Evolutionary conservation across 345 rosid species (phyloP).

Genomic region (Gossypium anomalum): DNA sequence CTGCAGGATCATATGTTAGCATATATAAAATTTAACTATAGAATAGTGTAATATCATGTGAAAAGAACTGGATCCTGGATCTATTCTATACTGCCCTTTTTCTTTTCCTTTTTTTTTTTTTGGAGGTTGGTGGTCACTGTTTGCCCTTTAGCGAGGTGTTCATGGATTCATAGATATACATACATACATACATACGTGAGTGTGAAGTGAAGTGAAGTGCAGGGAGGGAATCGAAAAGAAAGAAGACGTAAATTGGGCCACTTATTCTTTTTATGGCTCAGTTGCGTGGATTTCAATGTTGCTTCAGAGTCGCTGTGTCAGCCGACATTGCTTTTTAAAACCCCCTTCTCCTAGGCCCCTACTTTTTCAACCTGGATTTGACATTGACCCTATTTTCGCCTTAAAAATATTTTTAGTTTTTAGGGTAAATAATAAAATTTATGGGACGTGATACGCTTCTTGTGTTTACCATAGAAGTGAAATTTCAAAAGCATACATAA

Average conservation of each 20-base stretch:
- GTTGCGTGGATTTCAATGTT: constrained; percentile 45
- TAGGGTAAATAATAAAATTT: too few relatives aligned
- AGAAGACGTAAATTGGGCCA: constrained; percentile 9
- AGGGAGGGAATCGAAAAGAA: not conserved
- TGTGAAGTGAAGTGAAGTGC: constrained; percentile 11
- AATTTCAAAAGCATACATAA: too few relatives aligned
- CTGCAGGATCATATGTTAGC: not conserved
- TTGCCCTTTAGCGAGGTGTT: not conserved
- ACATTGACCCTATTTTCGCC: too few relatives aligned
- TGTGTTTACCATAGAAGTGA: too few relatives aligned
- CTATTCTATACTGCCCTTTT: not conserved
- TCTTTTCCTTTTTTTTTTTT: too few relatives aligned
- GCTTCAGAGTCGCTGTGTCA: constrained; percentile 33
- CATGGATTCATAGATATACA: constrained; percentile 11
- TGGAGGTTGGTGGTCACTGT: not conserved
- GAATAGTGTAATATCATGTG: not conserved
- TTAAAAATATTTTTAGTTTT: too few relatives aligned
- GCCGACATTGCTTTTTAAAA: constrained; percentile 31
- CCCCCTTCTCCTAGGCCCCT: not conserved
- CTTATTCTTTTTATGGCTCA: not conserved
- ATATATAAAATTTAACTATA: too few relatives aligned
- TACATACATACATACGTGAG: constrained; percentile 10
- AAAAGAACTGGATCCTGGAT: constrained; percentile 10
- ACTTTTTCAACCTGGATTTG: not conserved
- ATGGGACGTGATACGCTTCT: not conserved